Percentiles rank a stretch among this genome's conserved stretches.
Conservation (phyloP, 441 rosid genomes). For the Aleurites moluccanus region DNA sequence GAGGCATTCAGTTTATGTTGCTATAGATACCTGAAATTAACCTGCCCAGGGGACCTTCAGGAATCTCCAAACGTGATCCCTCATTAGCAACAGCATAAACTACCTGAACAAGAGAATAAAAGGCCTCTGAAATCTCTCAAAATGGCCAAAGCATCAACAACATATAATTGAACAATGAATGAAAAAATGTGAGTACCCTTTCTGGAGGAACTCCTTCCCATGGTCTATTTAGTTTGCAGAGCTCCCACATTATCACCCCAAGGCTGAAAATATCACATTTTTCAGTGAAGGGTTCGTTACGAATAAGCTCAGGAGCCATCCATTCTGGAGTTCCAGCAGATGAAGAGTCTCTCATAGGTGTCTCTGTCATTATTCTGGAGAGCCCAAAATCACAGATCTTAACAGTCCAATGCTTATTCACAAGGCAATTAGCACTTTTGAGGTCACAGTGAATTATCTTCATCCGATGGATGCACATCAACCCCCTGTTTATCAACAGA, state of each 20-base stretch:
- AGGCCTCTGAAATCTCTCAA: not conserved
- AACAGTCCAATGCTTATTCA: slow-evolving; percentile 79
- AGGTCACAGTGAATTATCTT: slow-evolving; percentile 91
- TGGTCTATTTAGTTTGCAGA: slow-evolving; percentile 77
- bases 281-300: slow-evolving; percentile 85
- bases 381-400: slow-evolving; percentile 97
- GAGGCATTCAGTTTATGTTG: not conserved
- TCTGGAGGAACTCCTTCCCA: slow-evolving; percentile 96
- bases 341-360: slow-evolving; percentile 64
- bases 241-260: slow-evolving; percentile 98
- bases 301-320: slow-evolving; percentile 99
- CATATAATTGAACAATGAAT: not conserved
- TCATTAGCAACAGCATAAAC: slow-evolving; percentile 94
- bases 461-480: slow-evolving; percentile 98
- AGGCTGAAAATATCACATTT: slow-evolving; percentile 95
- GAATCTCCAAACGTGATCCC: slow-evolving; percentile 80
- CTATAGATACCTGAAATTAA: slow-evolving; percentile 68
- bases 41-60: slow-evolving; percentile 84
- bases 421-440: slow-evolving; percentile 93
- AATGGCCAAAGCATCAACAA: not conserved
- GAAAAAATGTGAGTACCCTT: slow-evolving; percentile 44
- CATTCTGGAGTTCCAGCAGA: slow-evolving; percentile 98
- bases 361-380: slow-evolving; percentile 70
- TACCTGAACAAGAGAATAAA: slow-evolving; percentile 48
- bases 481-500: slow-evolving; percentile 50